phyloP scores from a whole-genome alignment of 225 moss, liverwort and hornwort species.

The Polytrichum formosum region DNA sequence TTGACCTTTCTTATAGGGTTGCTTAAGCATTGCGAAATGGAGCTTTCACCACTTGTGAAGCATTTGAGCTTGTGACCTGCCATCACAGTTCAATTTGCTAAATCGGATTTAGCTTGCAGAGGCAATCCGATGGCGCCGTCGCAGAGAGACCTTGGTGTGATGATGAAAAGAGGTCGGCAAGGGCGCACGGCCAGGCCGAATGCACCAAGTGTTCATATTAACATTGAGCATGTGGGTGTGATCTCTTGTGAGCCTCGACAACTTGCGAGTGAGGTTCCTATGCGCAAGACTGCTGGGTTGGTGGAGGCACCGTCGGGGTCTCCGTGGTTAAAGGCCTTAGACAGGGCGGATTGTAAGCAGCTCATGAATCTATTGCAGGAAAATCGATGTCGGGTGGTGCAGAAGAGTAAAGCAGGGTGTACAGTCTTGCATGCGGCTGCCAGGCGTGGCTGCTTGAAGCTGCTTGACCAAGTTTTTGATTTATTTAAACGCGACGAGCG shows the following conservation, averaged over 20 bases:
- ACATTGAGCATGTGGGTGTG: not conserved
- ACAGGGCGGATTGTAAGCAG: not conserved
- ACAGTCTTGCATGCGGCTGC: not conserved
- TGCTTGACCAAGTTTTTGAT: not conserved
- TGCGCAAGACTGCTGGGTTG: not conserved
- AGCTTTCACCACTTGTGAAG: too few species aligned
- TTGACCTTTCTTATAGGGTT: too few species aligned
- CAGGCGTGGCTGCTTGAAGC: not conserved
- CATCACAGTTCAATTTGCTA: not conserved
- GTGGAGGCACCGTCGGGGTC: not conserved
- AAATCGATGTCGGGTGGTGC: not conserved
- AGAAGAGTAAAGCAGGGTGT: not conserved
- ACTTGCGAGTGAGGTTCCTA: not conserved
- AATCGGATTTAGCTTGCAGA: not conserved
- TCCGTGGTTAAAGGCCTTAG: not conserved
- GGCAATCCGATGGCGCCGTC: not conserved
- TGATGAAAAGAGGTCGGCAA: not conserved
- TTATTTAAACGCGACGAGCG: not conserved
- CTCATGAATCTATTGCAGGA: not conserved
- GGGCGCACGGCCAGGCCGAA: not conserved
- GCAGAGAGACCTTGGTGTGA: not conserved
- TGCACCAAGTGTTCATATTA: not conserved
- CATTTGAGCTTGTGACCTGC: too few species aligned
- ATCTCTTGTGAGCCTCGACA: not conserved
- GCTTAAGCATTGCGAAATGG: too few species aligned